These are phyloP conservation scores for Colletotrichum acutatum DNA, from an alignment of 2,329 filamentous ascomycete species.

Conservation along the genomic window DNA sequence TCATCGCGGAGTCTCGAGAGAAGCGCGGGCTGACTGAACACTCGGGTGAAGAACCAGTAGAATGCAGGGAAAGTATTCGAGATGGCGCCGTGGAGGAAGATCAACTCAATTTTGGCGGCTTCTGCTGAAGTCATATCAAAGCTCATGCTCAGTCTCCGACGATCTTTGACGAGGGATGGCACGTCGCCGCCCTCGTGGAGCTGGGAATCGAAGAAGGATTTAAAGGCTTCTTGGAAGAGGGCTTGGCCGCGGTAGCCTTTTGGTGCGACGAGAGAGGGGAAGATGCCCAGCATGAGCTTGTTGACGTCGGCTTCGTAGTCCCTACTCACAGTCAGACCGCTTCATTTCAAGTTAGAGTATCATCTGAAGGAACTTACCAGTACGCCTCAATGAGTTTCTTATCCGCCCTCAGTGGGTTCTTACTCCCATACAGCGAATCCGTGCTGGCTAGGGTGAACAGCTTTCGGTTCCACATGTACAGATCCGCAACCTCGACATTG, in stretches of 20 bases:
- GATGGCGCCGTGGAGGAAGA: conserved; percentile 42
- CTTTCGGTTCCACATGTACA: conserved; percentile 52
- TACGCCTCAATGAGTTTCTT: conserved; percentile 46
- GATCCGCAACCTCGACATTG: conserved; percentile 43
- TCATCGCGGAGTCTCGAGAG: conserved; percentile 41
- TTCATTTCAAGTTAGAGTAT: not conserved
- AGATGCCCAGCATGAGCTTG: conserved; percentile 43
- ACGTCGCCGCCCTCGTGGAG: conserved; percentile 41
- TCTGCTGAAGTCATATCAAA: conserved; percentile 42
- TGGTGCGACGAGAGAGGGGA: conserved; percentile 43
- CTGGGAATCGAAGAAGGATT: conserved; percentile 43
- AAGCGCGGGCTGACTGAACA: conserved; percentile 43
- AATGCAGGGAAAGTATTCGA: conserved; percentile 49
- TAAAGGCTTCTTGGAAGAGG: conserved; percentile 39
- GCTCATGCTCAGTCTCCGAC: conserved; percentile 40
- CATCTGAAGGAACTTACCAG: conserved; percentile 38
- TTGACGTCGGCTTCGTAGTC: conserved; percentile 41
- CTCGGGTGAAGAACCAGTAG: conserved; percentile 48
- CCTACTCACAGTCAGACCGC: conserved; percentile 31
- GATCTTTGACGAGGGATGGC: conserved; percentile 42
- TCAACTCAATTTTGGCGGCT: conserved; percentile 44
- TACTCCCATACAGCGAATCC: conserved; percentile 53
- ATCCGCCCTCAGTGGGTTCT: conserved; percentile 52
- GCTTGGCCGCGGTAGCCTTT: conserved; percentile 43
- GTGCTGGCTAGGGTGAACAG: conserved; percentile 51